These are phyloP conservation scores for Geranium brycei DNA, from an alignment of 345 rosid species.

Conservation along the genomic window DNA sequence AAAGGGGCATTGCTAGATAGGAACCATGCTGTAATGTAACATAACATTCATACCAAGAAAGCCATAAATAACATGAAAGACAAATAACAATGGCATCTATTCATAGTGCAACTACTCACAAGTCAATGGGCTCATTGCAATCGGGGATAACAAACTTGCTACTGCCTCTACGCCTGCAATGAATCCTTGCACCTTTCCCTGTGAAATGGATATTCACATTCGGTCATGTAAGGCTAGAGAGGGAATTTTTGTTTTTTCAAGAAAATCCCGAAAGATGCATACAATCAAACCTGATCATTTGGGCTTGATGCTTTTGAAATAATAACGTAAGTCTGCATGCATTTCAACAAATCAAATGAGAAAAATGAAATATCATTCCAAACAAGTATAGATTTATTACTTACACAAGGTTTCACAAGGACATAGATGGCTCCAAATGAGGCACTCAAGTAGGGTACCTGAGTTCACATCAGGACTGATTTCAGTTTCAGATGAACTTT, in stretches of 20 bases:
- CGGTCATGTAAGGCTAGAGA: too few species aligned
- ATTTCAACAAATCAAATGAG: background rate
- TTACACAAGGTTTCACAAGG: constrained; percentile 37
- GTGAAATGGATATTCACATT: background rate
- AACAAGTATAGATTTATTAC: constrained; percentile 1
- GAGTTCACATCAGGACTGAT: constrained; percentile 6
- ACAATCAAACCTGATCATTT: constrained; percentile 27
- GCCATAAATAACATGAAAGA: too few species aligned
- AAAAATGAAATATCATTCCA: background rate
- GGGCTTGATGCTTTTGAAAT: constrained; percentile 44
- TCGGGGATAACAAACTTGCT: constrained; percentile 35
- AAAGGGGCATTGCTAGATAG: constrained; percentile 35
- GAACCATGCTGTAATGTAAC: constrained; percentile 36
- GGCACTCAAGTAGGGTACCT: constrained; percentile 44
- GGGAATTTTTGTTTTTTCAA: too few species aligned
- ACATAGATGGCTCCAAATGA: constrained; percentile 40
- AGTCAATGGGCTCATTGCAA: constrained; percentile 48
- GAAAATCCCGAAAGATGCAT: too few species aligned
- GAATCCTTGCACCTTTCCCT: constrained; percentile 48
- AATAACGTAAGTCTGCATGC: constrained; percentile 35
- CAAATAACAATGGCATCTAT: too few species aligned
- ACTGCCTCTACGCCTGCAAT: constrained; percentile 36
- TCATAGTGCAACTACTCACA: constrained; percentile 12
- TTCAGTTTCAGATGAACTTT: background rate
- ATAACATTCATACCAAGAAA: too few species aligned